phyloP scores from a whole-genome alignment of 2,329 filamentous ascomycete species.

The Fusarium sulawesiense region DNA sequence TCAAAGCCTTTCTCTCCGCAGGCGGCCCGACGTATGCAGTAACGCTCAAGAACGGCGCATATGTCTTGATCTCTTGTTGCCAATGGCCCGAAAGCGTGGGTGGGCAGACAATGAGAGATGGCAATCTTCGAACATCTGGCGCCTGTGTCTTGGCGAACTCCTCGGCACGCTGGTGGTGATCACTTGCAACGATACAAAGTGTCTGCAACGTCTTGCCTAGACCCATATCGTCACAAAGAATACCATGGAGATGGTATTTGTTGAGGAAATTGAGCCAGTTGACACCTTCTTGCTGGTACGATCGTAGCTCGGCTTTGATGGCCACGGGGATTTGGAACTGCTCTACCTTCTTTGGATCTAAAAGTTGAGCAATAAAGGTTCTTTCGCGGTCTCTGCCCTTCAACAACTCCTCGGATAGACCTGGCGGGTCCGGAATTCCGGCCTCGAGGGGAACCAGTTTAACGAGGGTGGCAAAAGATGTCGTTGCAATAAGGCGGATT shows the following conservation, averaged over 20 bases:
- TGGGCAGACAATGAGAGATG: conserved; percentile 94
- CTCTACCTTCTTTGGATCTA: conserved; percentile 97
- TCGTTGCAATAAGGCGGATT: conserved; percentile 92
- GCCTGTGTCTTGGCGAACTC: conserved; percentile 87
- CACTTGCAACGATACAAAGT: conserved; percentile 96
- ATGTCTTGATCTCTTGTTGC: conserved; percentile 97
- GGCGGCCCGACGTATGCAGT: conserved; percentile 93
- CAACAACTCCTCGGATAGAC: conserved; percentile 87
- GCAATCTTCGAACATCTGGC: conserved; percentile 80
- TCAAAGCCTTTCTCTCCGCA: conserved; percentile 78
- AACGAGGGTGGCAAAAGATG: conserved; percentile 95
- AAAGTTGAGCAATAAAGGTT: conserved; percentile 95
- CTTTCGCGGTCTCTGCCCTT: conserved; percentile 92
- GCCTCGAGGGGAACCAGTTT: conserved; percentile 97
- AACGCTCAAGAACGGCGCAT: conserved; percentile 91
- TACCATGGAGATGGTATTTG: conserved; percentile 96
- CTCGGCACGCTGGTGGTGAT: conserved; percentile 92
- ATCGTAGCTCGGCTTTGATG: conserved; percentile 95
- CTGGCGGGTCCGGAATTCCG: conserved; percentile 95
- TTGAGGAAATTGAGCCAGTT: conserved; percentile 99
- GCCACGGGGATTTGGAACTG: conserved; percentile 92
- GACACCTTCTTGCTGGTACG: conserved; percentile 98
- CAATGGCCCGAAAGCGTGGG: conserved; percentile 97
- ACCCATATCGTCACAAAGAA: conserved; percentile 99
- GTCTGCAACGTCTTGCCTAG: conserved; percentile 98